These are phyloP conservation scores for Ochromonadaceae sp. DNA, from an alignment of 352 stramenopile species.

Conservation along the genomic window DNA sequence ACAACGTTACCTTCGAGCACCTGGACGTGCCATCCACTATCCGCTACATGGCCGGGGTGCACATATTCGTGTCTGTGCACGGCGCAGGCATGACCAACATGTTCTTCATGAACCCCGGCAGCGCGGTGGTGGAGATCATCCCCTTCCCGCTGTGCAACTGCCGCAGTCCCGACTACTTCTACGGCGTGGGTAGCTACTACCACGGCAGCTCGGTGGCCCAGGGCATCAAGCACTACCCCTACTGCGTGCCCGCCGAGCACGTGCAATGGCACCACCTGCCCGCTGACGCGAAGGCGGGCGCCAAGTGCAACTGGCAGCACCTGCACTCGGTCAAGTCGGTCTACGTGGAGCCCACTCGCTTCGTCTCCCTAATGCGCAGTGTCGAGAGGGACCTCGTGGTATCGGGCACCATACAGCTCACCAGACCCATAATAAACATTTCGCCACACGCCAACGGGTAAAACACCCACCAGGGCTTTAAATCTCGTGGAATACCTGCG, in stretches of 20 bases:
- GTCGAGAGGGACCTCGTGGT: slow-evolving; percentile 9
- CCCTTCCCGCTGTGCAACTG: slow-evolving; percentile 13
- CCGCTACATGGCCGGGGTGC: not conserved
- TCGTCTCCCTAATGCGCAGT: slow-evolving; percentile 9
- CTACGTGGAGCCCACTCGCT: not conserved
- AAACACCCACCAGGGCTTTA: too few relatives aligned
- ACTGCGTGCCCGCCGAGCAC: slow-evolving; percentile 8
- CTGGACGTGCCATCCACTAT: slow-evolving; percentile 10
- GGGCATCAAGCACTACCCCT: slow-evolving; percentile 3
- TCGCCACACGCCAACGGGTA: slow-evolving; percentile 14
- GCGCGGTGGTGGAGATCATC: slow-evolving; percentile 16
- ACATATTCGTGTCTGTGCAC: slow-evolving; percentile 15
- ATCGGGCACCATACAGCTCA: not conserved
- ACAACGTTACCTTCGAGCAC: slow-evolving; percentile 15
- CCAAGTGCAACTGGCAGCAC: slow-evolving; percentile 14
- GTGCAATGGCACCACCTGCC: slow-evolving; percentile 1
- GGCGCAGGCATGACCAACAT: slow-evolving; percentile 17
- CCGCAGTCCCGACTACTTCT: slow-evolving; percentile 11
- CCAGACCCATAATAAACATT: slow-evolving; percentile 9
- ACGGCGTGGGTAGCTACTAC: slow-evolving; percentile 13
- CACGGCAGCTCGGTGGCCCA: slow-evolving; percentile 7
- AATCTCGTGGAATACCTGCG: too few relatives aligned
- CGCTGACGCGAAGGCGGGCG: not conserved
- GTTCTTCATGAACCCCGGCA: slow-evolving; percentile 18
- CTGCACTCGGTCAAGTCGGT: slow-evolving; percentile 11